Evolutionary conservation across 106 monocot genomes (phyloP).

Genomic region (Chionographis japonica): DNA sequence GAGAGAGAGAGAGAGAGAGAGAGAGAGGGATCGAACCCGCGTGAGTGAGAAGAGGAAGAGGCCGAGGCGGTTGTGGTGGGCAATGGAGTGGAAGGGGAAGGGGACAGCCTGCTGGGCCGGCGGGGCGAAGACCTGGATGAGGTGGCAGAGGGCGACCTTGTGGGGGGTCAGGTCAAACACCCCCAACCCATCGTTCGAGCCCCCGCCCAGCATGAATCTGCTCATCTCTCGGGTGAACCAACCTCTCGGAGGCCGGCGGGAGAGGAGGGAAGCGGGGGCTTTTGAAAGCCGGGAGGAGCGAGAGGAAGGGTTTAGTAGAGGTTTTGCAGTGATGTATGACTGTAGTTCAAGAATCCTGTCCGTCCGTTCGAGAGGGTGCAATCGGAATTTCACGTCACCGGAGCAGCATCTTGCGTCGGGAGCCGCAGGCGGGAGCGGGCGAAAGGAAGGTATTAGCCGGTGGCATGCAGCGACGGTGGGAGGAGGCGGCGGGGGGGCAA

Average conservation of each 20-base stretch:
- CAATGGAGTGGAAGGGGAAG: conserved; percentile 52
- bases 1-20: not conserved
- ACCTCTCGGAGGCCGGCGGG: not conserved
- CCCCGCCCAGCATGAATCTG: conserved; percentile 1
- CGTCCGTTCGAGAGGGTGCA: too few species aligned
- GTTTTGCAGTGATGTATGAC: too few species aligned
- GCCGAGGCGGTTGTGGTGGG: conserved; percentile 87
- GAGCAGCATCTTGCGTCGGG: too few species aligned
- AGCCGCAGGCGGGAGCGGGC: too few species aligned
- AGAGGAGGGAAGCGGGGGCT: not conserved
- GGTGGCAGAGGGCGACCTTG: conserved; percentile 88
- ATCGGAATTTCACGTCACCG: too few species aligned
- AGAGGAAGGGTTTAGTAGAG: too few species aligned
- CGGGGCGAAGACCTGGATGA: conserved; percentile 85
- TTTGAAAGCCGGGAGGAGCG: too few species aligned
- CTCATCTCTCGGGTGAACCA: too few species aligned
- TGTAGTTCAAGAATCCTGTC: too few species aligned
- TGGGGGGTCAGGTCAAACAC: conserved; percentile 71
- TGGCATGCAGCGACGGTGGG: too few species aligned
- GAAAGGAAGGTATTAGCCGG: too few species aligned
- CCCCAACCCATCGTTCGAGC: conserved; percentile 13
- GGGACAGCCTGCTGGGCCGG: conserved; percentile 51
- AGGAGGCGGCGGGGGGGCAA: too few species aligned
- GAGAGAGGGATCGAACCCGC: conserved; percentile 22
- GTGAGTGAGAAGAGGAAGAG: conserved; percentile 91